phyloP scores from a whole-genome alignment of 129 eudicot genomes.

The Artemisia annua region DNA sequence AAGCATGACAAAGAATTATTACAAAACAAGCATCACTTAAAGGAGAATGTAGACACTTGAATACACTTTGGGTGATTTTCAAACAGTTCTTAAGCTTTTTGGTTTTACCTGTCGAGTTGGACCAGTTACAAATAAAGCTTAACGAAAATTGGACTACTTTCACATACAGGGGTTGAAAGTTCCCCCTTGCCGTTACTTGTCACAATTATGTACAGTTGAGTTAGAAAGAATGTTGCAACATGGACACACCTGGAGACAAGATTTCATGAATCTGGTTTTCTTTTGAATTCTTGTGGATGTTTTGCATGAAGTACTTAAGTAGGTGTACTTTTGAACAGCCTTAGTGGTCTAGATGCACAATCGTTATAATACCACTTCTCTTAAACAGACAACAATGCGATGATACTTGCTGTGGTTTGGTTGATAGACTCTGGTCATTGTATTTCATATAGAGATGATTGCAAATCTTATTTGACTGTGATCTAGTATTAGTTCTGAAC shows the following conservation, averaged over 20 bases:
- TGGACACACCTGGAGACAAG: not conserved
- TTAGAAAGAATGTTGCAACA: not conserved
- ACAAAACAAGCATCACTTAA: too few relatives aligned
- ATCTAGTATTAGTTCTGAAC: not conserved
- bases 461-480: not conserved
- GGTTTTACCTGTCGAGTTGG: not conserved
- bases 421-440: not conserved
- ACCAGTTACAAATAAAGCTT: not conserved
- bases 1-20: too few relatives aligned
- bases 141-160: not conserved
- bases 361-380: not conserved
- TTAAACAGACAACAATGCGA: not conserved
- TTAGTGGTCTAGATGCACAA: slow-evolving; percentile 1
- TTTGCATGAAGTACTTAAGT: not conserved
- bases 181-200: not conserved
- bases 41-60: not conserved
- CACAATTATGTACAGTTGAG: not conserved
- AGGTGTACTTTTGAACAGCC: not conserved
- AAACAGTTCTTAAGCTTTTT: not conserved
- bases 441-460: not conserved
- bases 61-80: not conserved
- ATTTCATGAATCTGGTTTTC: not conserved
- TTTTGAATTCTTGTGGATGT: not conserved
- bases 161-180: not conserved
- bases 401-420: not conserved